Base-by-base conservation (phyloP, 2,329 filamentous ascomycete genomes). In the Fusarium stilboides region DNA sequence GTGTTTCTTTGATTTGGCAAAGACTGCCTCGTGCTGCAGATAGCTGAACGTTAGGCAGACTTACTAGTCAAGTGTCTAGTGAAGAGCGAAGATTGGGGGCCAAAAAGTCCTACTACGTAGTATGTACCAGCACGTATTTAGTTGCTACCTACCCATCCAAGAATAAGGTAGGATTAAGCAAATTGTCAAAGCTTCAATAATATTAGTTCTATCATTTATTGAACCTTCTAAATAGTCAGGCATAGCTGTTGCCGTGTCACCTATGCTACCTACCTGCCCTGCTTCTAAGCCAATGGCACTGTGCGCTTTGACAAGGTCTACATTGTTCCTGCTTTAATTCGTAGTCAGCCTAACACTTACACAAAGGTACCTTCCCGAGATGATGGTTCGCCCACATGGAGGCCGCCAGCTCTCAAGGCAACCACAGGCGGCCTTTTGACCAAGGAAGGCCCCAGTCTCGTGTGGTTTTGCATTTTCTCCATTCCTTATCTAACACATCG, bases 301-400 rank as follows among this genome's bases (percentile, higher is more conserved):
- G 28, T 31, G 12, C 9, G 28, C 28, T 31, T 31, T 31, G 13
- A 31, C 28, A 13, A 31, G 10, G 20, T 42, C 20, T 17, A 7
- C 17, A 22, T 42, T 20, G 22, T 20, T 14, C 40, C 40, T 26
- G 31, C n/a, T 17, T 7, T 20, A 13, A 20, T 55, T 47, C 34
- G 8, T 14, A 37, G 28, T 36, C 49, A 54, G 37, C 46, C 37
- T 43, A 26, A 44, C 37, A 19, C 49, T 46, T 54, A 45, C 55
- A 45, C 33, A 22, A 20, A 46, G 17, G 34, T 33, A 34, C 44
- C 13, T 24, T 37, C 37, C 19, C 22, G 5, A 17, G 34, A 22
- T n/a, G 46, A 34, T 58, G 61, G 61, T 65, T 53, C 62, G 62
- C 61, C 36, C 31, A 47, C 20, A 13, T 26, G 28, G 62, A 63